Evolutionary conservation across 2,329 filamentous ascomycete species (phyloP).

Genomic region (Aquanectria penicillioides): DNA sequence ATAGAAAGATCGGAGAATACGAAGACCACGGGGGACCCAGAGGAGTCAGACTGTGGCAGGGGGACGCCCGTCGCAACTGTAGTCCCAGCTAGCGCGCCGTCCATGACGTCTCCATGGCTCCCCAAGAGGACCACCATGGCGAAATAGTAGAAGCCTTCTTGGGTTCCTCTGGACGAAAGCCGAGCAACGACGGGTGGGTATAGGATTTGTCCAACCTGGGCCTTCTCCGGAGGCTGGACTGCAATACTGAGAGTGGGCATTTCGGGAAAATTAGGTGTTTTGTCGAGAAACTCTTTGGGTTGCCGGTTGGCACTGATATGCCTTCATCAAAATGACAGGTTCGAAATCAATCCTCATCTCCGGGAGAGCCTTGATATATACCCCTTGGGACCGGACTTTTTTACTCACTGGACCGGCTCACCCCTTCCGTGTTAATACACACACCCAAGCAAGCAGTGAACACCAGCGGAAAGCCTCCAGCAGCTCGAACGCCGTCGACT

Average conservation of each 20-base stretch:
- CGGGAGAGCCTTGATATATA: conserved; percentile 4
- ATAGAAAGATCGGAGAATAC: conserved; percentile 41
- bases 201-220: conserved; percentile 27
- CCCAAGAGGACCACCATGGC: conserved; percentile 40
- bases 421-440: neutral
- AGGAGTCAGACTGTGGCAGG: conserved; percentile 1
- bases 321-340: conserved; percentile 1
- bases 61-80: conserved; percentile 31
- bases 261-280: neutral
- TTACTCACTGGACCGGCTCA: neutral
- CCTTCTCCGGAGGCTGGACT: conserved; percentile 38
- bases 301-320: conserved; percentile 12
- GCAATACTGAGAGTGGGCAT: conserved; percentile 34
- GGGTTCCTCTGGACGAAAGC: conserved; percentile 12
- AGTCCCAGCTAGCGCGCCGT: conserved; percentile 30
- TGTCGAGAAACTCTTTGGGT: neutral
- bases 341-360: too few relatives aligned
- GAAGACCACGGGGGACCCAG: conserved; percentile 39
- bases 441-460: neutral
- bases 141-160: conserved; percentile 36
- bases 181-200: conserved; percentile 37
- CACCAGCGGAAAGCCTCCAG: neutral
- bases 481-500: neutral
- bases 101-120: conserved; percentile 26
- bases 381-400: too few relatives aligned